Evolutionary conservation across 257 asterid species (phyloP), one percentile per base, ranked within the genome.

Genomic region (Plantago elongata): DNA sequence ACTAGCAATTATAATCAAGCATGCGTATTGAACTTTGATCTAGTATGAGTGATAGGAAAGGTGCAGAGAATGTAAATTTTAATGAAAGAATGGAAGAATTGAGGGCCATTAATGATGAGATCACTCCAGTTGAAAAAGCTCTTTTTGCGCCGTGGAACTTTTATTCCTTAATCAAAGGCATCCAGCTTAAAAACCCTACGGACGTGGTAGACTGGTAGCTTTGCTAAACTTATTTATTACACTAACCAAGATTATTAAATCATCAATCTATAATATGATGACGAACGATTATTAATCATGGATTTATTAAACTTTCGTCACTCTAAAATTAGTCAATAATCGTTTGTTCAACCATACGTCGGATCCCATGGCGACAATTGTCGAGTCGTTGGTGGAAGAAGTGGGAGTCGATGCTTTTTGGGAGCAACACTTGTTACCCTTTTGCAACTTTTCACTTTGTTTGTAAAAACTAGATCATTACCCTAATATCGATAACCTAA

Each of bases 131-230:
- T 17, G 38, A 17, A 16, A 52, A 52, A 16, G 8, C 5, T 42
- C 17, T 45, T 57, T 57, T 57, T 13, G 47, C 15, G 62, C 11
- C 48, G 62, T 57, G 62, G 62, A 45, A 34, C 37, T 11, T 38
- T 51, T 16, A 57, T 57, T 57, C 62, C 61, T 11, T 30, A 29
- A 12, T 13, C 15, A 29, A 56, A n/a, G 61, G 61, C 11, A 56
- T 38, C 40, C 34, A 22, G 61, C 40, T 34, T 13, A 13, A 9
- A 9, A 38, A 56, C 11, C 22, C 45, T 30, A 37, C 11, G 45
- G 18, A 12, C 45, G 45, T 14, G 38, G 57, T 51, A 16, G 38
- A 13, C 11, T 14, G 38, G 57, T 51, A 16, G 38, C 37, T 22
- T 8, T 40, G 57, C 27, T 22, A 22, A 22, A 22, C 2, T 22